A percentile compares a stretch with the other conserved stretches of the same genome.
Evolutionary conservation across 345 rosid genomes (phyloP).

Genomic region (Citropsis articulata): DNA sequence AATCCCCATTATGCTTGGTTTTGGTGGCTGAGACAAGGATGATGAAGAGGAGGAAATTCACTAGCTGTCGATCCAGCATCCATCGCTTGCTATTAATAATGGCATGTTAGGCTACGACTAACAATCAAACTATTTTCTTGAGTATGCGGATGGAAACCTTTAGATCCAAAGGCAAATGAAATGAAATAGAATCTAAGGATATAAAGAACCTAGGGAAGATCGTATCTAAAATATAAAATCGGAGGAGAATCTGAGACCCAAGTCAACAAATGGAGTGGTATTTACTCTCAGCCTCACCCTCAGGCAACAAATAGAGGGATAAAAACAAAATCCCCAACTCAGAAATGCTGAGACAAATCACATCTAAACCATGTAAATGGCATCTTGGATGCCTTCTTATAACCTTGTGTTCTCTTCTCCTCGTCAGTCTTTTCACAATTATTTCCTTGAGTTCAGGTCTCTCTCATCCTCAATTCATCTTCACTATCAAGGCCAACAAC

Average conservation of each 20-base stretch:
- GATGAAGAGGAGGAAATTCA: background rate
- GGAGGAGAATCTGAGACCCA: constrained; percentile 7
- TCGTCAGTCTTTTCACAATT: constrained; percentile 30
- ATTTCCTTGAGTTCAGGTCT: constrained; percentile 25
- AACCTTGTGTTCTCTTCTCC: constrained; percentile 27
- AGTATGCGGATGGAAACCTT: background rate
- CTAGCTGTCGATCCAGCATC: background rate
- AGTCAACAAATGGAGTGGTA: constrained; percentile 11
- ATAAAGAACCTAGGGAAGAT: constrained; percentile 19
- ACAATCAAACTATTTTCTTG: no score
- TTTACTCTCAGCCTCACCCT: background rate
- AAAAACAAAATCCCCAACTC: background rate
- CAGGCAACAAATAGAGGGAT: background rate
- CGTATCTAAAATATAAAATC: constrained; percentile 18
- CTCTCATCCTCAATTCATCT: constrained; percentile 24
- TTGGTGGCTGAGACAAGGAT: background rate
- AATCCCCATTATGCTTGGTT: background rate
- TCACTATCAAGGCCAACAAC: constrained; percentile 8
- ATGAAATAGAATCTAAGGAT: background rate
- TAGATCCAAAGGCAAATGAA: constrained; percentile 8
- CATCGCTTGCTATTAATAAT: background rate
- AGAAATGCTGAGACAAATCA: constrained; percentile 38
- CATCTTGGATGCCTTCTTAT: constrained; percentile 24
- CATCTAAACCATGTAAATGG: constrained; percentile 27
- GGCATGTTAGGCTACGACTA: background rate